Percentiles rank a stretch among this genome's conserved stretches.
These are phyloP conservation scores for Osmanthus fragrans DNA, from an alignment of 257 asterid species.

Conservation along the genomic window DNA sequence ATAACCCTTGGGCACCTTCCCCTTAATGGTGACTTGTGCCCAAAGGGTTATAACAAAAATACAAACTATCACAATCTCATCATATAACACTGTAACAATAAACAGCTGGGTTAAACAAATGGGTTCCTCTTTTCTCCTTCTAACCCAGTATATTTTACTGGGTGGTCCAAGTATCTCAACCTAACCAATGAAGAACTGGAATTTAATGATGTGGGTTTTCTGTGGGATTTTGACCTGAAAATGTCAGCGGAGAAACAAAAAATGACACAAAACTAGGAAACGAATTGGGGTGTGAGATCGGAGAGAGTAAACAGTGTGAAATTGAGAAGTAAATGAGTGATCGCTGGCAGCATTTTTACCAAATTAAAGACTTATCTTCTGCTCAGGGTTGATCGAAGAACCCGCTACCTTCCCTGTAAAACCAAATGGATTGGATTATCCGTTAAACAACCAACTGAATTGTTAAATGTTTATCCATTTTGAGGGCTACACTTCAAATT, in stretches of 20 bases:
- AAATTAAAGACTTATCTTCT: constrained; percentile 20
- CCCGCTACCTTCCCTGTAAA: not conserved
- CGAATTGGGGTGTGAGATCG: constrained; percentile 24
- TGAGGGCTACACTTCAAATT: too few species aligned
- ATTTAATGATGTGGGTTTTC: constrained; percentile 15
- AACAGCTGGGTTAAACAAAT: constrained; percentile 4
- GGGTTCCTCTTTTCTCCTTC: constrained; percentile 21
- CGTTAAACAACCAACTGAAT: not conserved
- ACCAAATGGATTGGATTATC: not conserved
- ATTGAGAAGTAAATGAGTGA: constrained; percentile 12
- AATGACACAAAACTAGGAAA: not conserved
- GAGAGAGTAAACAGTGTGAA: not conserved
- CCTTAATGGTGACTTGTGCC: too few species aligned
- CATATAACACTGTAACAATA: not conserved
- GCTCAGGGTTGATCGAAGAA: constrained; percentile 22
- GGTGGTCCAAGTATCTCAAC: not conserved
- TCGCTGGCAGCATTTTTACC: constrained; percentile 10
- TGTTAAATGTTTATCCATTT: not conserved
- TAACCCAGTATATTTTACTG: not conserved
- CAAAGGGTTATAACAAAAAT: too few species aligned
- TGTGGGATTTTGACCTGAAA: constrained; percentile 25
- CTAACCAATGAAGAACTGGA: not conserved
- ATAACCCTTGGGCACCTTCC: too few species aligned
- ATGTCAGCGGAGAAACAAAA: constrained; percentile 3
- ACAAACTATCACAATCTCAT: constrained; percentile 32